Conservation (phyloP, 768 basidiomycete species). For the Tricholoma bakamatsutake region DNA sequence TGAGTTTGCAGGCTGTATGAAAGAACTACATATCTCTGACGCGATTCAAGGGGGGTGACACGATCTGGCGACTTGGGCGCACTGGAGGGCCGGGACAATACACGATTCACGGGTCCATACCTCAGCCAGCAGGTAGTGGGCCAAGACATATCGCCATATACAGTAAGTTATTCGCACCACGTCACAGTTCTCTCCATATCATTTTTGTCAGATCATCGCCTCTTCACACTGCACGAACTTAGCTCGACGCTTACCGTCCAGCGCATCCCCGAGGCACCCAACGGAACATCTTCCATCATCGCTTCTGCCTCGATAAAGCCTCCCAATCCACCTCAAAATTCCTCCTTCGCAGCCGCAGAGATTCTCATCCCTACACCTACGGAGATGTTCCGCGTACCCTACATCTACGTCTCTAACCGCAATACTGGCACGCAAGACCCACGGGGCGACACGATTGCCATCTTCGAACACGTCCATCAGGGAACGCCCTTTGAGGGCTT, state of each 20-base stretch:
- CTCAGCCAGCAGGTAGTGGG: constrained; percentile 37
- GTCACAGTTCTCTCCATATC: neutral
- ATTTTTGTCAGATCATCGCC: constrained; percentile 32
- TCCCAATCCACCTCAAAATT: constrained; percentile 28
- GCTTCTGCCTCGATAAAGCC: constrained; percentile 48
- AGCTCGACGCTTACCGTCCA: constrained; percentile 55
- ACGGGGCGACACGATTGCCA: constrained; percentile 56
- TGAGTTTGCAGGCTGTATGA: constrained; percentile 16
- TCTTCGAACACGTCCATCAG: constrained; percentile 39
- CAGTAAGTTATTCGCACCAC: constrained; percentile 18
- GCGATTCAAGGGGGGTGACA: constrained; percentile 47
- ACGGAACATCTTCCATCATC: constrained; percentile 45
- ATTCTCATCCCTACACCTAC: constrained; percentile 53
- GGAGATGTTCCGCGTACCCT: constrained; percentile 39
- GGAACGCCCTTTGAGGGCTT: constrained; percentile 19
- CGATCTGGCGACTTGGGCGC: constrained; percentile 53
- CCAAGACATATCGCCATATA: constrained; percentile 51
- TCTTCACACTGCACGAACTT: constrained; percentile 53
- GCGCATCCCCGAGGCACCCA: constrained; percentile 43
- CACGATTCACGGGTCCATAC: constrained; percentile 48
- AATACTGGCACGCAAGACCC: constrained; percentile 45
- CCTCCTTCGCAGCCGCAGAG: constrained; percentile 52
- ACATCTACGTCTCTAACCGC: constrained; percentile 66
- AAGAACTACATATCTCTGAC: neutral
- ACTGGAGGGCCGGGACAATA: constrained; percentile 38